A percentile compares a stretch with the other conserved stretches of the same genome.
Evolutionary conservation across 768 basidiomycete species (phyloP).

Genomic region (Amanita molliuscula): DNA sequence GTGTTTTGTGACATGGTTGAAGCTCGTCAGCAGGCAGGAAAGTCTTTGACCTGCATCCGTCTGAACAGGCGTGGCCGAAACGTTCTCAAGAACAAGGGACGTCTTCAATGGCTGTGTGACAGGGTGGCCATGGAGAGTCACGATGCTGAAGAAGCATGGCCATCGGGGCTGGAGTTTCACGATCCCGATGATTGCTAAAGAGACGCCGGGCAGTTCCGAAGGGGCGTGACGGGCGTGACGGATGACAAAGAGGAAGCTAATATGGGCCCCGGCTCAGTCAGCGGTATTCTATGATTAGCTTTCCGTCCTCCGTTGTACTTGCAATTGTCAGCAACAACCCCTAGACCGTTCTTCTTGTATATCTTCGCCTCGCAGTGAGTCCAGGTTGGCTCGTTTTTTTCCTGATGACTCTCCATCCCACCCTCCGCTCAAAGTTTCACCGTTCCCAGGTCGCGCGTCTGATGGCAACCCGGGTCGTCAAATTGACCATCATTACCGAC

Average conservation of each 20-base stretch:
- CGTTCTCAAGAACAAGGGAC: slow-evolving; percentile 15
- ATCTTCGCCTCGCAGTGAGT: slow-evolving; percentile 17
- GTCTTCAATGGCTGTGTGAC: slow-evolving; percentile 12
- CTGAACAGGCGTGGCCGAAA: slow-evolving; percentile 29
- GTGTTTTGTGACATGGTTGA: slow-evolving; percentile 22
- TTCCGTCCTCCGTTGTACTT: slow-evolving; percentile 15
- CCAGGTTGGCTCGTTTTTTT: slow-evolving; percentile 7
- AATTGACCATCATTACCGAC: slow-evolving; percentile 38
- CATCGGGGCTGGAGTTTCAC: slow-evolving; percentile 25
- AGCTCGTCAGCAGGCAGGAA: slow-evolving; percentile 12
- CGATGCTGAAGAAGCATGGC: slow-evolving; percentile 20
- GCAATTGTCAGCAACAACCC: slow-evolving; percentile 19
- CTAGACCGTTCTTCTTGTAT: slow-evolving; percentile 17
- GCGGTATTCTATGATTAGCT: slow-evolving; percentile 19
- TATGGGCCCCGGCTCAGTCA: slow-evolving; percentile 16
- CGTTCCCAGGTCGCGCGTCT: slow-evolving; percentile 6
- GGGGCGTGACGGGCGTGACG: background rate
- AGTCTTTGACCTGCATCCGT: slow-evolving; percentile 14
- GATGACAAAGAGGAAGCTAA: slow-evolving; percentile 3
- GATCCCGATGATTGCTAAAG: slow-evolving; percentile 21
- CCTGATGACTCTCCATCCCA: background rate
- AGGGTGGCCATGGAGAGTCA: background rate
- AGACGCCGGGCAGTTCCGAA: background rate
- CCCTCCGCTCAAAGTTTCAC: slow-evolving; percentile 4
- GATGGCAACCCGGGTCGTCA: slow-evolving; percentile 34